A percentile compares a stretch with the other conserved stretches of the same genome.
These are phyloP conservation scores for Salvia splendens DNA, from an alignment of 257 asterid genomes.

Conservation along the genomic window DNA sequence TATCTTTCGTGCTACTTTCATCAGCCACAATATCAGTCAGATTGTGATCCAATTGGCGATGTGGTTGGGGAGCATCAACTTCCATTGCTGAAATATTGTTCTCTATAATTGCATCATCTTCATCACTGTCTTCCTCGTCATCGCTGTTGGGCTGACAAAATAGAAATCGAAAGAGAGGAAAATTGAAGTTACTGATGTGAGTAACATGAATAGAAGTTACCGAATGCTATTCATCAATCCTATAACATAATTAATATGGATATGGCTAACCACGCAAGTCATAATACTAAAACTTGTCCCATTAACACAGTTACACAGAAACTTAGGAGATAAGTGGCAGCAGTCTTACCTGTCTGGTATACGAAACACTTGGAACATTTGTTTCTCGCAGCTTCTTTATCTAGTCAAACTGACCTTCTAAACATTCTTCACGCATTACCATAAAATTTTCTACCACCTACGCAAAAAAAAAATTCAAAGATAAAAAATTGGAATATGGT, in stretches of 20 bases:
- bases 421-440: slow-evolving; percentile 74
- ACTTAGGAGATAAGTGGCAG: not conserved
- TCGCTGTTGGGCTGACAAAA: slow-evolving; percentile 30
- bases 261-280: no score
- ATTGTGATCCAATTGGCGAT: slow-evolving; percentile 20
- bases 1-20: slow-evolving; percentile 27
- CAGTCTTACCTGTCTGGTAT: slow-evolving; percentile 45
- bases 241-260: no score
- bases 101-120: slow-evolving; percentile 32
- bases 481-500: not conserved
- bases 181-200: not conserved
- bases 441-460: slow-evolving; percentile 63
- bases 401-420: slow-evolving; percentile 58
- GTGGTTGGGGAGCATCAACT: slow-evolving; percentile 40
- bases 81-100: slow-evolving; percentile 48
- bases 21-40: slow-evolving; percentile 17
- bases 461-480: not conserved
- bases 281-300: no score
- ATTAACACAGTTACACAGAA: no score
- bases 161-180: not conserved
- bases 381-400: slow-evolving; percentile 48
- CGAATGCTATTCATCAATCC: no score
- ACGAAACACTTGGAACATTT: slow-evolving; percentile 40
- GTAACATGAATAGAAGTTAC: not conserved
- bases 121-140: slow-evolving; percentile 42